Evolutionary conservation across 352 stramenopile genomes (phyloP).

Genomic region (Albugo laibachii): DNA sequence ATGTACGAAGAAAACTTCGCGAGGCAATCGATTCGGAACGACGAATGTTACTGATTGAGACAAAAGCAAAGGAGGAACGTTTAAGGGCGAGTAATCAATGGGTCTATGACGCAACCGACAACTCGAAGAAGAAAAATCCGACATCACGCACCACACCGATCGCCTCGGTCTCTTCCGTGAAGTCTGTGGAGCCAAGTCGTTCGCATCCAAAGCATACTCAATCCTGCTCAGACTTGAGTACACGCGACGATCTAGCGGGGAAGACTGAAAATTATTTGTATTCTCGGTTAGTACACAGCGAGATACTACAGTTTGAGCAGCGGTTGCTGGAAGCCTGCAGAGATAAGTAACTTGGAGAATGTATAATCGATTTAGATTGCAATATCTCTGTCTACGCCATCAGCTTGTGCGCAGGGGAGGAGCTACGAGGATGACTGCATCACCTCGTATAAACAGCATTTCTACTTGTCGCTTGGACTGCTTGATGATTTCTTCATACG

Average conservation of each 20-base stretch:
- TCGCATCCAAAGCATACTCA: no score
- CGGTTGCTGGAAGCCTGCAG: no score
- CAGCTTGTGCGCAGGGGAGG: conserved; percentile 88
- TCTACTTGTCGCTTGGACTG: conserved; percentile 89
- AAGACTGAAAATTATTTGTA: no score
- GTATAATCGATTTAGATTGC: no score
- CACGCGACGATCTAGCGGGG: no score
- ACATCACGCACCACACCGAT: no score
- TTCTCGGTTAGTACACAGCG: no score
- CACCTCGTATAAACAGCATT: conserved; percentile 98
- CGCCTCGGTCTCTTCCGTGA: no score
- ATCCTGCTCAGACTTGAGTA: no score
- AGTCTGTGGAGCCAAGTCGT: no score
- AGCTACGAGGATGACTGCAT: conserved; percentile 96
- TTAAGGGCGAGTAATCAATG: conserved; percentile 27
- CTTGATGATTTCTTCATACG: conserved; percentile 94
- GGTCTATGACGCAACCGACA: conserved; percentile 8
- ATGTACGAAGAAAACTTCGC: conserved; percentile 23
- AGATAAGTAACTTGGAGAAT: no score
- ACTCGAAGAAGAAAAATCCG: not conserved
- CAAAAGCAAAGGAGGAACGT: conserved; percentile 14
- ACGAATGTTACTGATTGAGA: conserved; percentile 10
- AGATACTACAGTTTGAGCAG: no score
- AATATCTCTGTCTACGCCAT: not conserved
- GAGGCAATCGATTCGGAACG: conserved; percentile 37